phyloP scores from a whole-genome alignment of 176 grass and related monocot genomes.

The Eremochloa ophiuroides region DNA sequence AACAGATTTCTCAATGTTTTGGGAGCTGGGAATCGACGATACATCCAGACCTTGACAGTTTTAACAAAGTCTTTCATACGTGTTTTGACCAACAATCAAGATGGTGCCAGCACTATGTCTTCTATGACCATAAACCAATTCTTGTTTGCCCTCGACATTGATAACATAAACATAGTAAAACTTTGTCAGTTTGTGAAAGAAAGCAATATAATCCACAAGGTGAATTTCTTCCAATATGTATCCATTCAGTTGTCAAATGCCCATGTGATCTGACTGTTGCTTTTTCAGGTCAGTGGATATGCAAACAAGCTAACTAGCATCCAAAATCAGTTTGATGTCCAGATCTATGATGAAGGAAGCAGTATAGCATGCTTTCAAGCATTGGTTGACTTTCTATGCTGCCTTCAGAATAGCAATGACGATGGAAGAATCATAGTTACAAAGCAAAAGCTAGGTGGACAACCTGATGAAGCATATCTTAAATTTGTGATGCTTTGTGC shows the following conservation, averaged over 20 bases:
- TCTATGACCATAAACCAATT: conserved; percentile 97
- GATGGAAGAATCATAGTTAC: conserved; percentile 84
- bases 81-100: conserved; percentile 32
- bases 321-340: conserved; percentile 28
- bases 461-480: conserved; percentile 64
- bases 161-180: conserved; percentile 95
- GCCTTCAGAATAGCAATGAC: conserved; percentile 65
- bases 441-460: conserved; percentile 38
- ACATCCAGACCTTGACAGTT: conserved; percentile 83
- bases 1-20: conserved; percentile 68
- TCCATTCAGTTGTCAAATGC: neutral
- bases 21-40: conserved; percentile 82
- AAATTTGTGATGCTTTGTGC: conserved; percentile 97
- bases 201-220: conserved; percentile 95
- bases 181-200: conserved; percentile 91
- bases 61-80: conserved; percentile 65
- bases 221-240: conserved; percentile 13
- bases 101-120: conserved; percentile 27
- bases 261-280: neutral
- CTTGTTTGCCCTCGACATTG: conserved; percentile 89
- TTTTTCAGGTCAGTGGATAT: conserved; percentile 76
- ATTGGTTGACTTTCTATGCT: conserved; percentile 59
- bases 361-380: conserved; percentile 73
- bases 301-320: conserved; percentile 46
- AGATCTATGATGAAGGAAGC: conserved; percentile 52